Conservation (phyloP, 2,329 filamentous ascomycete species). For the Aspergillus niger region DNA sequence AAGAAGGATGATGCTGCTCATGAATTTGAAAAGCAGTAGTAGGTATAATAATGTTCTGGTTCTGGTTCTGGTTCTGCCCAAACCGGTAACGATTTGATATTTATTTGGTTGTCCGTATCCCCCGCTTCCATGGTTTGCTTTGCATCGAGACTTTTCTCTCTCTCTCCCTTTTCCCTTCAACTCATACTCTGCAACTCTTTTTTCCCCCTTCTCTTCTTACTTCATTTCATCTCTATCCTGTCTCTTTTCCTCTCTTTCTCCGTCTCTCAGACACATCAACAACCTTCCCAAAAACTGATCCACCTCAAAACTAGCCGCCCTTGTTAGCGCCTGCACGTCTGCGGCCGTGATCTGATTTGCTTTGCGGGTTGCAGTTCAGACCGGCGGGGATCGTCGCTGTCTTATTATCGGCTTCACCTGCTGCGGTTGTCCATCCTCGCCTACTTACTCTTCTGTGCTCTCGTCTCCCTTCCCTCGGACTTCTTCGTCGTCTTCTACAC, state of each 20-base stretch:
- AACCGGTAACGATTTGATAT: background rate
- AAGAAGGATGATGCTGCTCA: background rate
- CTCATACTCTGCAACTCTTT: slow-evolving; percentile 21
- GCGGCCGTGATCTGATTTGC: background rate
- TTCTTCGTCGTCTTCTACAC: background rate
- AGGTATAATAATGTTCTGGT: too few relatives aligned
- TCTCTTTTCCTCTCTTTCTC: background rate
- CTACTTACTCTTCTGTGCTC: background rate
- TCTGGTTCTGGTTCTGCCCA: background rate
- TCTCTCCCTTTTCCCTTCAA: background rate
- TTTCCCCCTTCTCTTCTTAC: slow-evolving; percentile 11
- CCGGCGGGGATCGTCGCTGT: background rate
- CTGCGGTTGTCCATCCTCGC: background rate
- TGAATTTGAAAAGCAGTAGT: too few relatives aligned
- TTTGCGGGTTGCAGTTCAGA: background rate
- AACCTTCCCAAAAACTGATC: background rate
- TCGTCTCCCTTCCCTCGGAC: background rate
- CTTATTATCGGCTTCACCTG: background rate
- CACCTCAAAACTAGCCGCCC: background rate
- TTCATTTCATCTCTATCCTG: slow-evolving; percentile 4
- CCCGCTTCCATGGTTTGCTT: background rate
- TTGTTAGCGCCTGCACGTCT: slow-evolving; percentile 1
- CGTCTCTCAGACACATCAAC: background rate
- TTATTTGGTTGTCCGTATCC: background rate
- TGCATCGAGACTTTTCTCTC: background rate